Percentiles rank a stretch among this genome's conserved stretches.
These are phyloP conservation scores for Hericium alpestre DNA, from an alignment of 768 basidiomycete genomes.

Conservation along the genomic window DNA sequence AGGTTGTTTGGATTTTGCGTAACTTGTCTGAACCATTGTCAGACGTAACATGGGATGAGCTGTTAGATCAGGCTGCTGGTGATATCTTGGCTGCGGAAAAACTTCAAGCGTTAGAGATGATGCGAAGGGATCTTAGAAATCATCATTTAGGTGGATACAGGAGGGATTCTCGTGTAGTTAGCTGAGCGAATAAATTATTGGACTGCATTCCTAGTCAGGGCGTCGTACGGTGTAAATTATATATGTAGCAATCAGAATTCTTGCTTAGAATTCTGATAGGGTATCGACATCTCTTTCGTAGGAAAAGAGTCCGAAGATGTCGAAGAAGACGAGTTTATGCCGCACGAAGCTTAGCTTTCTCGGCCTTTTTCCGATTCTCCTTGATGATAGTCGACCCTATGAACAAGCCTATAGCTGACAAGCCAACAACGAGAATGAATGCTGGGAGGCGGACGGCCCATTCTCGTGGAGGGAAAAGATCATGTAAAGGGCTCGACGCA, in stretches of 20 bases:
- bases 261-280: neutral
- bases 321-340: conserved; percentile 27
- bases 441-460: conserved; percentile 88
- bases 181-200: neutral
- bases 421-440: conserved; percentile 68
- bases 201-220: neutral
- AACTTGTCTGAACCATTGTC: conserved; percentile 40
- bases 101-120: conserved; percentile 38
- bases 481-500: conserved; percentile 57
- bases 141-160: neutral
- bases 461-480: conserved; percentile 77
- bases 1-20: conserved; percentile 49
- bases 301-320: neutral
- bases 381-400: conserved; percentile 66
- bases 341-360: conserved; percentile 49
- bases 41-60: conserved; percentile 31
- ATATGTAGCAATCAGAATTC: neutral
- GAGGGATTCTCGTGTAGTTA: neutral
- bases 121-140: neutral
- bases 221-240: neutral
- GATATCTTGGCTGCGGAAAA: conserved; percentile 65
- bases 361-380: conserved; percentile 61
- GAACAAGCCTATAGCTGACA: conserved; percentile 73
- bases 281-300: neutral
- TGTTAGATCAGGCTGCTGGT: conserved; percentile 48